Evolutionary conservation across 768 basidiomycete species (phyloP), one percentile per base, ranked within the genome.

Genomic region (Ephemerocybe angulata): DNA sequence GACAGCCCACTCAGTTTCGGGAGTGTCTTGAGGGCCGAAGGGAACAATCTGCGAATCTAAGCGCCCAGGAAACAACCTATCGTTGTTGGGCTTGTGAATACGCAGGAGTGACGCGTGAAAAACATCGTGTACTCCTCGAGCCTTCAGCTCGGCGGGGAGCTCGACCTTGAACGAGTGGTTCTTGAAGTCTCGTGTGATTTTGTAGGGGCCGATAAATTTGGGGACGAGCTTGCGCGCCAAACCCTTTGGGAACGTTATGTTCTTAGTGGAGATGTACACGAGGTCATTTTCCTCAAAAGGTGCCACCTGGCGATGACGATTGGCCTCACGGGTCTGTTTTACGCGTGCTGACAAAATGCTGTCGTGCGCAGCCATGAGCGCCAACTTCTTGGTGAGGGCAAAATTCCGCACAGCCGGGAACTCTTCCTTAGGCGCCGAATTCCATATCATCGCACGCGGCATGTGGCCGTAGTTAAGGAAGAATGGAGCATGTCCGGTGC

Each of bases 71-170:
- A 76, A 78, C 1, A 64, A 47, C 0, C 25, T 0, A 28, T 64
- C 50, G 52, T 76, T 66, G 52, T 76, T 78, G 0, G 70, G 58
- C 1, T 57, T n/a, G 49, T 66, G 65, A 3, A 56, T 58, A 0
- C 59, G 12, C 0, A 77, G 61, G 27, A 70, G 58, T 3, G 67
- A 70, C 1, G 65, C 60, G 50, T 78, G 73, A 59, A 76, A 77
- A 0, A 62, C 65, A 3, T 68, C 63, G 53, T 69, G 67, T 1
- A 71, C 58, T 13, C 56, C 65, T 19, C 44, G 21, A 4, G 56
- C 64, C 22, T 60, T 62, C 2, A 71, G 55, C 4, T 25, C 17
- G 11, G 7, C 10, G 3, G 60, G 43, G 1, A 62, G 22, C 0
- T 50, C 46, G 2, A 62, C 8, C n/a, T 38, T 4, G 27, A 48